These are phyloP conservation scores for Xylariales sp. DNA, from an alignment of 2,329 filamentous ascomycete species.

Conservation along the genomic window DNA sequence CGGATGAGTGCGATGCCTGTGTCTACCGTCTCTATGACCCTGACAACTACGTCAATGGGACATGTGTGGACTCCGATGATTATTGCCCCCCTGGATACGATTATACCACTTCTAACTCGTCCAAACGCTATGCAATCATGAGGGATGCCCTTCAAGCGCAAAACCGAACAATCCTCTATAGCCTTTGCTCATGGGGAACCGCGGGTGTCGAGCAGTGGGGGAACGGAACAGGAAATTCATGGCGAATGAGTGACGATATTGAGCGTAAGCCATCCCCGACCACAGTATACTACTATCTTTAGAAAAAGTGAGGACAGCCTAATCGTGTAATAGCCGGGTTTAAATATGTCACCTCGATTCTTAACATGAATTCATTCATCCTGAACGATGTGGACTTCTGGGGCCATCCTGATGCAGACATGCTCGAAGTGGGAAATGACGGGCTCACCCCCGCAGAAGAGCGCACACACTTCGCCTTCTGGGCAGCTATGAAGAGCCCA, in stretches of 20 bases:
- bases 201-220: slow-evolving; percentile 64
- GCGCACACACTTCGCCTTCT: slow-evolving; percentile 63
- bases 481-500: slow-evolving; percentile 63
- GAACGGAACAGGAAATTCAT: slow-evolving; percentile 59
- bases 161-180: slow-evolving; percentile 61
- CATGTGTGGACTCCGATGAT: slow-evolving; percentile 24
- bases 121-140: slow-evolving; percentile 62
- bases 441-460: slow-evolving; percentile 59
- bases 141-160: slow-evolving; percentile 61
- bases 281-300: neutral
- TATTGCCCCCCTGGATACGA: slow-evolving; percentile 59
- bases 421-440: slow-evolving; percentile 64
- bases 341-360: slow-evolving; percentile 51
- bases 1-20: slow-evolving; percentile 49
- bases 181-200: slow-evolving; percentile 65
- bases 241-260: slow-evolving; percentile 59
- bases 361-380: slow-evolving; percentile 62
- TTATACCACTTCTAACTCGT: slow-evolving; percentile 60
- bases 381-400: slow-evolving; percentile 60
- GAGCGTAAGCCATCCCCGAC: slow-evolving; percentile 21
- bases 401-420: slow-evolving; percentile 63
- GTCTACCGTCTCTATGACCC: slow-evolving; percentile 35
- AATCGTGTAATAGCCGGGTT: slow-evolving; percentile 17
- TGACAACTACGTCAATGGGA: slow-evolving; percentile 33
- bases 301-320: neutral